Conservation (phyloP, 371 early-diverging fungal genomes). For the Mucor indicus region DNA sequence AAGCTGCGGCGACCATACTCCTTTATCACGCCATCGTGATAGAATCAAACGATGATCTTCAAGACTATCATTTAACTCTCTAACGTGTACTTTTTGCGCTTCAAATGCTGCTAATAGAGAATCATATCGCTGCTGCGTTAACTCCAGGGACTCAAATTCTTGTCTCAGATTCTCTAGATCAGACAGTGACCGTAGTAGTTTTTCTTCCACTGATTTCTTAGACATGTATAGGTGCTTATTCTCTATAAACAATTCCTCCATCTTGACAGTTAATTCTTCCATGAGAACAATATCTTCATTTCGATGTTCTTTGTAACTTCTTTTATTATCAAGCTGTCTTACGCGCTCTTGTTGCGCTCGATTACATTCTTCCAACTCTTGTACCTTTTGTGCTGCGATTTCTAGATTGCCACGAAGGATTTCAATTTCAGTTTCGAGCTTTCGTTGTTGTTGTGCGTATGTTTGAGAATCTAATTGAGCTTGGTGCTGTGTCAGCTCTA, state of each 20-base stretch:
- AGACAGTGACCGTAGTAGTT: constrained; percentile 7
- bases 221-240: constrained; percentile 32
- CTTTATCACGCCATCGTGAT: constrained; percentile 14
- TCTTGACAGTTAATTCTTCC: constrained; percentile 29
- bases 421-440: constrained; percentile 37
- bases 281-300: constrained; percentile 20
- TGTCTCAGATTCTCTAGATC: constrained; percentile 21
- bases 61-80: constrained; percentile 27
- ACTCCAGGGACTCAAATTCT: constrained; percentile 28
- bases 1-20: constrained; percentile 6
- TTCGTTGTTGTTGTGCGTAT: constrained; percentile 23
- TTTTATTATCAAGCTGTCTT: constrained; percentile 7
- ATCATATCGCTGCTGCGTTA: constrained; percentile 18
- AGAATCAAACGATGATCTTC: constrained; percentile 34
- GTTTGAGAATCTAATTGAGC: constrained; percentile 11
- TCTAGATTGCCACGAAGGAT: constrained; percentile 21
- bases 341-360: constrained; percentile 6
- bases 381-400: constrained; percentile 21
- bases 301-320: constrained; percentile 13
- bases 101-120: constrained; percentile 25
- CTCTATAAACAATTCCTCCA: constrained; percentile 37
- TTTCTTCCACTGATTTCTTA: constrained; percentile 28
- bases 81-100: constrained; percentile 23
- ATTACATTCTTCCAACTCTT: constrained; percentile 25
- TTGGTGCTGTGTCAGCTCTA: constrained; percentile 30